Conservation (phyloP, 345 rosid genomes). For the Capsella bursapastoris region DNA sequence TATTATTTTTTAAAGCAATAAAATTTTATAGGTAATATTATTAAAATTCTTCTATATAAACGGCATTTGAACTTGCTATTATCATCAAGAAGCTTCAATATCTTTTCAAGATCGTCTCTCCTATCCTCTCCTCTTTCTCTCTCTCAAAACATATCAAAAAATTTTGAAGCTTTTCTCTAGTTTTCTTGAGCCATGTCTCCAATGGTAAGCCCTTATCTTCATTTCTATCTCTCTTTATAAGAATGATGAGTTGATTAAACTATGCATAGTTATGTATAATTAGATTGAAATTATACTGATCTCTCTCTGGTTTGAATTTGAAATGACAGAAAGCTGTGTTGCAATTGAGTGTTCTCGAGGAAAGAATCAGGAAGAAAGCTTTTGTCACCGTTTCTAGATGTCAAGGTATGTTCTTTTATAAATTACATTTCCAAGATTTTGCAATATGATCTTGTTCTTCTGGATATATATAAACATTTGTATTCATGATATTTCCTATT, state of each 20-base stretch:
- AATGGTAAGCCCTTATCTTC: conserved; percentile 8
- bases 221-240: background rate
- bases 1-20: no score
- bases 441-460: background rate
- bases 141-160: background rate
- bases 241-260: background rate
- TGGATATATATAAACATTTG: background rate
- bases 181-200: conserved; percentile 26
- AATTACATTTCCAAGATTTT: background rate
- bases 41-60: conserved; percentile 7
- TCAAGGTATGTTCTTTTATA: conserved; percentile 49
- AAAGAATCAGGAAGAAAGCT: conserved; percentile 57
- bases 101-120: background rate
- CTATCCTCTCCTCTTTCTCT: background rate
- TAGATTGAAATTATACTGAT: background rate
- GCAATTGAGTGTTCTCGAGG: conserved; percentile 52
- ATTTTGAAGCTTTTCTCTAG: conserved; percentile 11
- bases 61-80: background rate
- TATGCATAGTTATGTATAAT: background rate
- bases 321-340: conserved; percentile 61
- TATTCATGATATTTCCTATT: background rate
- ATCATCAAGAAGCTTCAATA: conserved; percentile 32
- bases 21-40: no score
- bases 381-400: conserved; percentile 53
- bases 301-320: background rate